A percentile compares a stretch with the other conserved stretches of the same genome.
Evolutionary conservation across 495 filamentous ascomycete species (phyloP).

Genomic region (Lepraria neglecta): DNA sequence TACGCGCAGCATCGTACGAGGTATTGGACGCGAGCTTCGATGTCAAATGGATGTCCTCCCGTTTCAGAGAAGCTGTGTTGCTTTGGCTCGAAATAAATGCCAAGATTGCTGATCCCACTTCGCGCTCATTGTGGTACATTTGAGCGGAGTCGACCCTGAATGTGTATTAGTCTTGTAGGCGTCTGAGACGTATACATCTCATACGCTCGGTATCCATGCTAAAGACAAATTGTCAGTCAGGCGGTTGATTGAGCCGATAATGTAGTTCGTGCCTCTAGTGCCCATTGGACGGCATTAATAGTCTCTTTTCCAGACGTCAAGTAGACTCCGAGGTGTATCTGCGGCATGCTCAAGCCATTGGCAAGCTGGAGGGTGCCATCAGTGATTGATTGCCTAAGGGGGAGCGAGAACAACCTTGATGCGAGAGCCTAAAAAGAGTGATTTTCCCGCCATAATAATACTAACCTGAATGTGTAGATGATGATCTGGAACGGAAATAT

Average conservation of each 20-base stretch:
- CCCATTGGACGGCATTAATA: constrained; percentile 41
- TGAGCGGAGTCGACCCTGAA: constrained; percentile 56
- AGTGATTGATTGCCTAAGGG: background rate
- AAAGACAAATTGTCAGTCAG: constrained; percentile 4
- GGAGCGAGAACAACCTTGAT: constrained; percentile 12
- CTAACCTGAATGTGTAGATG: background rate
- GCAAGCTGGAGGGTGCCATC: constrained; percentile 34
- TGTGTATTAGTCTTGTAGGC: background rate
- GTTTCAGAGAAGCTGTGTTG: constrained; percentile 41
- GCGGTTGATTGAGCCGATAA: background rate
- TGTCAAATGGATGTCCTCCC: constrained; percentile 61
- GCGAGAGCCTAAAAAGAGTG: constrained; percentile 9
- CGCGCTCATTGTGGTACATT: constrained; percentile 57
- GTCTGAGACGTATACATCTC: too few relatives aligned
- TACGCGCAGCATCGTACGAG: constrained; percentile 51
- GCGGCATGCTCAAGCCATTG: constrained; percentile 55
- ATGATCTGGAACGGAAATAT: background rate
- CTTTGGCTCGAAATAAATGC: constrained; percentile 39
- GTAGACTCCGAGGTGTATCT: constrained; percentile 63
- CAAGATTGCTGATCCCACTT: constrained; percentile 52
- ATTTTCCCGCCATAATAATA: constrained; percentile 9
- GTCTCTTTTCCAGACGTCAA: constrained; percentile 49
- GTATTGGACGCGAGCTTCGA: constrained; percentile 55
- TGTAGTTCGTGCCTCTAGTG: constrained; percentile 35
- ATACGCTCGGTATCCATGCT: constrained; percentile 33